Evolutionary conservation across 129 eudicot species (phyloP), one percentile per base, ranked within the genome.

Genomic region (Rutidosis leptorrhynchoides): DNA sequence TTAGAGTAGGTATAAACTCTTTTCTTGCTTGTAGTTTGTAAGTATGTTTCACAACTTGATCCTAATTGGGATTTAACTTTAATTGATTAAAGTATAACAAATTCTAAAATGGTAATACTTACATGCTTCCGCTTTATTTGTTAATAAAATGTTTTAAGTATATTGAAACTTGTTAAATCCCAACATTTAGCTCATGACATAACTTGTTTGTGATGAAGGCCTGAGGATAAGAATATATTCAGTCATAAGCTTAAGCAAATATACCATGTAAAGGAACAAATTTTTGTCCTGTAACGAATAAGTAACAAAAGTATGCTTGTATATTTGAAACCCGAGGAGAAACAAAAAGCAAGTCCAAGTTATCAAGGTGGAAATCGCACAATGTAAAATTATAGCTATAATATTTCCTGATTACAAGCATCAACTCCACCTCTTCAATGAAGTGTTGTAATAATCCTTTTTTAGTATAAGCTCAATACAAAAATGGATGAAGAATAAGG

Each of bases 401-500:
- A 63, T 23, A 56, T 20, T 3, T 23, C 61, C 69, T 62, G 22
- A n/a, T 48, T 33, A 70, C 28, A 62, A 71, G 16, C 35, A 53
- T 72, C 54, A 40, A 40, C 61, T 66, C 54, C 60, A 55, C 32
- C 30, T 67, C n/a, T 30, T 46, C 55, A 74, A 12, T 10, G 4
- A 72, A 65, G 66, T 70, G 30, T 70, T 3, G 15, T 68, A 45
- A 19, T 12, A 7, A 70, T 60, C 67, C 63, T 43, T 21, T 56
- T 15, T 60, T 21, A 62, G 49, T 19, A 35, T 62, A 62, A 43
- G 9, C 5, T 66, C 19, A 49, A 33, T 67, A 62, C 55, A 25
- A 67, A 75, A 67, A 32, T 59, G 30, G 67, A 74, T n/a, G 10
- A 70, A 25, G 10, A 70, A 43, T 42, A 19, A 42, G 20, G 37